Percentiles rank a stretch among this genome's conserved stretches.
Conservation (phyloP, 164 flowering plant genomes). For the Kingdonia uniflora region DNA sequence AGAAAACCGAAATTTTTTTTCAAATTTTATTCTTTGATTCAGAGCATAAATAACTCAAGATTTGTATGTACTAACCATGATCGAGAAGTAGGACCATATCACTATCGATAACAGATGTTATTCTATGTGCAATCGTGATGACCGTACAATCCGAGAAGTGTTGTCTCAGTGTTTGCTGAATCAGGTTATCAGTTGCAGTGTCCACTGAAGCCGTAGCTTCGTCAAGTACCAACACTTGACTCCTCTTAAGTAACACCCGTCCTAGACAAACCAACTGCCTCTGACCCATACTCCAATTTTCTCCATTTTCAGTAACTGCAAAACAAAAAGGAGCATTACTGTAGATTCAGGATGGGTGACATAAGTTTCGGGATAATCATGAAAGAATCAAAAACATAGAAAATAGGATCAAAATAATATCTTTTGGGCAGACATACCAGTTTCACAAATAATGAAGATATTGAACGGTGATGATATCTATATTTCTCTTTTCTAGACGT, state of each 20-base stretch:
- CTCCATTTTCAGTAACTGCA: constrained; percentile 38
- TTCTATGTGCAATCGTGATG: constrained; percentile 40
- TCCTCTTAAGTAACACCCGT: constrained; percentile 33
- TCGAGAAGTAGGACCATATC: constrained; percentile 26
- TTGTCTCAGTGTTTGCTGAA: constrained; percentile 30
- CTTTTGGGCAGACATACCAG: no score
- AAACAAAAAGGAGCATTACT: background rate
- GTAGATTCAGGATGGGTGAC: background rate
- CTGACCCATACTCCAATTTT: constrained; percentile 61
- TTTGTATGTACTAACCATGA: constrained; percentile 17
- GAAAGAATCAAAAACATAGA: background rate
- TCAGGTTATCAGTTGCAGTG: constrained; percentile 35
- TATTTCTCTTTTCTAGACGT: no score
- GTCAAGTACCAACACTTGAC: constrained; percentile 43
- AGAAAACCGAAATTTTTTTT: no score
- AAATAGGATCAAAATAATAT: background rate
- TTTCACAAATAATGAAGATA: no score
- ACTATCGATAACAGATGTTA: constrained; percentile 35
- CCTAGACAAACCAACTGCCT: constrained; percentile 47
- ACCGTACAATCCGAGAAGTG: constrained; percentile 30
- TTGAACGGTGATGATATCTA: no score
- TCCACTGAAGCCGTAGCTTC: constrained; percentile 63
- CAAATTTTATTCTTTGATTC: no score
- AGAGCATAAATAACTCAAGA: no score
- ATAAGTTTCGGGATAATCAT: no score